Evolutionary conservation across 306 rosid genomes (phyloP), one percentile per base, ranked within the genome.

Genomic region (Fragaria vesca): DNA sequence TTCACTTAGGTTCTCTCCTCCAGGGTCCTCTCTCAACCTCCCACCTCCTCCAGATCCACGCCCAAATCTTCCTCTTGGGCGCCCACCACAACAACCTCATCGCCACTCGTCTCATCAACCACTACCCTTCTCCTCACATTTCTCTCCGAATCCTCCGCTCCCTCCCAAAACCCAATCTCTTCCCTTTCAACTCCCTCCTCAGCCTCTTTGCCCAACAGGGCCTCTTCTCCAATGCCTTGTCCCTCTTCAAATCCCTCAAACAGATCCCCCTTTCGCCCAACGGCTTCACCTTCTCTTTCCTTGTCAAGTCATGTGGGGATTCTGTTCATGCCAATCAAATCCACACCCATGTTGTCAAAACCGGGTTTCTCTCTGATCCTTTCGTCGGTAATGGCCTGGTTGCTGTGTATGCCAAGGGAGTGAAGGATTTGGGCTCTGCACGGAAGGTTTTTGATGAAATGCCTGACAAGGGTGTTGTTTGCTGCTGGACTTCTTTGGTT

Each of bases 41-140:
- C 57, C 75, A 75, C 50, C 89, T 90, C 68, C 91, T 77, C 68
- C 92, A 88, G 85, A 77, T 86, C 69, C 92, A 90, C 34, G 83
- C 89, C 62, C 87, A 61, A 74, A 34, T 88, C 67, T 73, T 86
- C 30, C 88, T 65, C 43, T 5, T 85, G 0, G 88, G 85, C 6
- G 89, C 90, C 30, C 88, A 90, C 78, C 88, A 88, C 51, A 73
- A 90, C 85, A 80, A 90, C 73, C 80, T 88, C 68, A 77, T 86
- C 17, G 89, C 87, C 20, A 88, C 92, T 6, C 94, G 94, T 45
- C 94, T 90, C 52, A 88, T 90, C 34, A 89, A 90, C 43, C 87
- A 83, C 9, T 90, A 88, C 82, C 9, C 48, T 11, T 75, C 84
- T 24, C 75, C 84, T 20, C 75, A 7, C 12, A 12, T 76, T 2